Conservation (phyloP, 2,329 filamentous ascomycete species). For the Talaromyces sp. region DNA sequence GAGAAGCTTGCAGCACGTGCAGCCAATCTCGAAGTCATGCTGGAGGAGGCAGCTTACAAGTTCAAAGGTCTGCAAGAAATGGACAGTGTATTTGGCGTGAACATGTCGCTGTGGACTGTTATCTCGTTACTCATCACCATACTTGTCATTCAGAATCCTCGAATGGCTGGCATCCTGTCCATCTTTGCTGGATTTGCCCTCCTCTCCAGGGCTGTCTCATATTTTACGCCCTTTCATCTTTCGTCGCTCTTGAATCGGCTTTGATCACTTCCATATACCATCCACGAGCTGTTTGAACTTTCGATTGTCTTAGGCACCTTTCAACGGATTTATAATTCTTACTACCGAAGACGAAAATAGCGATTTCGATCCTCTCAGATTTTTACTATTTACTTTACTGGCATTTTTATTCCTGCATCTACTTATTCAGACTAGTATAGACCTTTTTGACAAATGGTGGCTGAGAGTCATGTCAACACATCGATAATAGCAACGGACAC, state of each 20-base stretch:
- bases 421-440: not conserved
- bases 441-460: not conserved
- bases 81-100: slow-evolving; percentile 19
- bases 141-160: slow-evolving; percentile 25
- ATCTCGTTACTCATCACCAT: slow-evolving; percentile 26
- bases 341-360: not conserved
- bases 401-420: not conserved
- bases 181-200: slow-evolving; percentile 15
- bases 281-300: not conserved
- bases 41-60: slow-evolving; percentile 30
- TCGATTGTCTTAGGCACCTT: not conserved
- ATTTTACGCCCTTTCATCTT: not conserved
- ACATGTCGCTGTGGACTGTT: slow-evolving; percentile 24
- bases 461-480: not conserved
- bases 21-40: slow-evolving; percentile 29
- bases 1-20: slow-evolving; percentile 28
- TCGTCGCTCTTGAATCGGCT: not conserved
- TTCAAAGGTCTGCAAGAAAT: slow-evolving; percentile 23
- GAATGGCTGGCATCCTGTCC: slow-evolving; percentile 23
- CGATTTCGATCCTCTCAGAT: not conserved
- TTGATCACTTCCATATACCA: not conserved
- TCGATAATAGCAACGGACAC: too few relatives aligned
- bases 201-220: not conserved
- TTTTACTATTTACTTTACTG: not conserved
- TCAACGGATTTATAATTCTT: not conserved